Evolutionary conservation across 352 stramenopile species (phyloP).

Genomic region (Pythium sukuiense): DNA sequence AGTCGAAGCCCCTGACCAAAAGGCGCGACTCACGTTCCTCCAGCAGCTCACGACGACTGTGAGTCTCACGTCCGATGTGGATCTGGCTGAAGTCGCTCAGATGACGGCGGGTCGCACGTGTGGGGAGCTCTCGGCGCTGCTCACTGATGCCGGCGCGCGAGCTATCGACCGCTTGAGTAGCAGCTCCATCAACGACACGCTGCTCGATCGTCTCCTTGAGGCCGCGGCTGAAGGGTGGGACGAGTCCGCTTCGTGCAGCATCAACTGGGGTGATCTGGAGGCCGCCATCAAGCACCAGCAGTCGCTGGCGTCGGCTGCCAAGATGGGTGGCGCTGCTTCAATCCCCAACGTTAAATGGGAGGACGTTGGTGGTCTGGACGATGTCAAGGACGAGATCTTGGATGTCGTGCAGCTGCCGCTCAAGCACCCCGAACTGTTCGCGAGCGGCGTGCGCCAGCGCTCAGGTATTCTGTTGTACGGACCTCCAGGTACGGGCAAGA

Average conservation of each 20-base stretch:
- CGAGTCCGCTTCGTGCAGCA: constrained; percentile 22
- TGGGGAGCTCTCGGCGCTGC: constrained; percentile 65
- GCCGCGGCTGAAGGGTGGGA: background rate
- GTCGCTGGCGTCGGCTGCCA: constrained; percentile 61
- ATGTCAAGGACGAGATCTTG: constrained; percentile 97
- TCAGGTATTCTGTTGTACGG: constrained; percentile 85
- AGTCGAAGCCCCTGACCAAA: constrained; percentile 60
- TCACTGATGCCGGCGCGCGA: constrained; percentile 57
- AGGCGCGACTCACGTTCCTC: constrained; percentile 55
- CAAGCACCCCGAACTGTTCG: constrained; percentile 83
- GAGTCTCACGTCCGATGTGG: constrained; percentile 44
- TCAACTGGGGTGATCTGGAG: constrained; percentile 51
- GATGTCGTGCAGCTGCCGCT: constrained; percentile 85
- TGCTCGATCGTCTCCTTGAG: constrained; percentile 26
- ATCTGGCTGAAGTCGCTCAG: constrained; percentile 61
- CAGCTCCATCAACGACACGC: constrained; percentile 21
- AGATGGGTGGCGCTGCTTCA: constrained; percentile 54
- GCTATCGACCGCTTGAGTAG: constrained; percentile 49
- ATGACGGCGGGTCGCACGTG: constrained; percentile 72
- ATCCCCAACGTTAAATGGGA: constrained; percentile 97
- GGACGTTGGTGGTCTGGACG: constrained; percentile 98
- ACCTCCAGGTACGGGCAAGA: constrained; percentile 92
- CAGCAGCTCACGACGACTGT: constrained; percentile 40
- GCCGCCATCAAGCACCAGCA: constrained; percentile 64
- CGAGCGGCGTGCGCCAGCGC: constrained; percentile 69